Conservation (phyloP, 83 land plant genomes). For the Thuja plicata region DNA sequence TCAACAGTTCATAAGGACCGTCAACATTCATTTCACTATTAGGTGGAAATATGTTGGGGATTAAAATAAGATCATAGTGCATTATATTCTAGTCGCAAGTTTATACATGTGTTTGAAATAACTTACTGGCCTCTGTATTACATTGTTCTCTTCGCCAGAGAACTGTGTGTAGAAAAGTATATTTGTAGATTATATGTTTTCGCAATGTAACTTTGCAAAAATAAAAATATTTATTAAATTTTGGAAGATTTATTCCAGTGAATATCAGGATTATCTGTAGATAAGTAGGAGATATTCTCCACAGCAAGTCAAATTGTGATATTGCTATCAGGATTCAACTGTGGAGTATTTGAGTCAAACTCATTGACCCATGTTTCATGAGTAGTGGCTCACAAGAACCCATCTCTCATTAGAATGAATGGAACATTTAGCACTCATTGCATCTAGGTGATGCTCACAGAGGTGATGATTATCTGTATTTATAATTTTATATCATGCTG, state of each 20-base stretch:
- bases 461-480: neutral
- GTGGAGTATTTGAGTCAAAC: too few relatives aligned
- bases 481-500: neutral
- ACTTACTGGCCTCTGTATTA: neutral
- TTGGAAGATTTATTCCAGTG: neutral
- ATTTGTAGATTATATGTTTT: constrained; percentile 5
- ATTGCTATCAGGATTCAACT: too few relatives aligned
- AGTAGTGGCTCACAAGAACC: too few relatives aligned
- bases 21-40: neutral
- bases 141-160: neutral
- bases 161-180: neutral
- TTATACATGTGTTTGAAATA: neutral
- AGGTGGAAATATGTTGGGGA: neutral
- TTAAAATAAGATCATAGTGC: neutral
- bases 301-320: too few relatives aligned
- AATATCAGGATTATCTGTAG: neutral
- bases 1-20: neutral
- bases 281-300: too few relatives aligned
- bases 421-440: too few relatives aligned
- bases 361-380: too few relatives aligned
- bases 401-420: too few relatives aligned
- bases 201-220: neutral
- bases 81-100: neutral
- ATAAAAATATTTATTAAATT: neutral
- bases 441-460: too few relatives aligned